These are phyloP conservation scores for Pulicaria dysenterica DNA, from an alignment of 129 eudicot genomes.

Conservation along the genomic window DNA sequence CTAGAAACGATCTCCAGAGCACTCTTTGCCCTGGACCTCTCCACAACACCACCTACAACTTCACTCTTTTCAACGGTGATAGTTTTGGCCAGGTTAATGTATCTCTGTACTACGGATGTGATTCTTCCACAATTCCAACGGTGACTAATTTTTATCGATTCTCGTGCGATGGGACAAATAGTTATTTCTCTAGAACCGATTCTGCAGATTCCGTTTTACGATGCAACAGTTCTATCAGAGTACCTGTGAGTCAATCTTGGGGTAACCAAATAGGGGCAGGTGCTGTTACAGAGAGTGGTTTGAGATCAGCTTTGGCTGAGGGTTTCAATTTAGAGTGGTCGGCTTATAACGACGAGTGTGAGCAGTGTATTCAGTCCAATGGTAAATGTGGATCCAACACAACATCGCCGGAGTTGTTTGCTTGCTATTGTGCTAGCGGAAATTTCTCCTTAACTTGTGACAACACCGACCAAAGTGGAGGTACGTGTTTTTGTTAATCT, in stretches of 20 bases:
- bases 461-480: neutral
- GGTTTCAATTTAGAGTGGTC: constrained; percentile 50
- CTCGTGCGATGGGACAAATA: neutral
- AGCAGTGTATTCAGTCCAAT: constrained; percentile 33
- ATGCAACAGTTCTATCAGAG: constrained; percentile 7
- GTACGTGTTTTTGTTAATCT: neutral
- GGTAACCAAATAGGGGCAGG: neutral
- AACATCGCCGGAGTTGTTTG: constrained; percentile 22
- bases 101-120: constrained; percentile 26
- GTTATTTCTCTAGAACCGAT: neutral
- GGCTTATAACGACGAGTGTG: constrained; percentile 38
- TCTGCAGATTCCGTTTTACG: neutral
- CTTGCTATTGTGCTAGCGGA: constrained; percentile 45
- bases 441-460: constrained; percentile 26
- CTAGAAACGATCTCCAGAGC: constrained; percentile 28
- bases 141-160: too few relatives aligned
- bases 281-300: neutral
- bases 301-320: constrained; percentile 25
- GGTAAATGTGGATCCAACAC: constrained; percentile 53
- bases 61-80: constrained; percentile 1
- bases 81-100: constrained; percentile 16
- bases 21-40: neutral
- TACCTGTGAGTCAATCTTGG: constrained; percentile 35
- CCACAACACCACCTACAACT: constrained; percentile 33
- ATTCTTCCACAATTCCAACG: neutral